phyloP scores from a whole-genome alignment of 805 yeast species.

The Schizosaccharomyces lindneri region DNA sequence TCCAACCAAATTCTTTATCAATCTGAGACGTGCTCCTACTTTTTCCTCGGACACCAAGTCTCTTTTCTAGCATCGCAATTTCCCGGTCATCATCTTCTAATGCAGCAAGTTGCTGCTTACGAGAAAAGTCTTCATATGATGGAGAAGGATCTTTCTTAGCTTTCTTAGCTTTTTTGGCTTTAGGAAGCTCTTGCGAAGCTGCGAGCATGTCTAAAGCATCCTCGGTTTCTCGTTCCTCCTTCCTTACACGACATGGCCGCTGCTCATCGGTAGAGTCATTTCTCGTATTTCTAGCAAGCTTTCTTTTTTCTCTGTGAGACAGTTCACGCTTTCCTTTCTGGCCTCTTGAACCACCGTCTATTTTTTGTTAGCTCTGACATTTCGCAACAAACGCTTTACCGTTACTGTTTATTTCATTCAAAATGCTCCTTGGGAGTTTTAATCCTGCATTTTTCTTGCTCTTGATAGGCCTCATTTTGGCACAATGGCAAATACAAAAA shows the following conservation, averaged over 20 bases:
- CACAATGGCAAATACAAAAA: not conserved
- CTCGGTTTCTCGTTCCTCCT: no score
- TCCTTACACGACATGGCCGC: no score
- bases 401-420: not conserved
- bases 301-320: not conserved
- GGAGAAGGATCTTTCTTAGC: not conserved
- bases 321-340: not conserved
- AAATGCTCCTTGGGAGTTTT: not conserved
- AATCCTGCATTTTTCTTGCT: not conserved
- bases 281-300: not conserved
- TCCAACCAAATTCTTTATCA: conserved; percentile 32
- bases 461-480: not conserved
- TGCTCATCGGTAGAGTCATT: not conserved
- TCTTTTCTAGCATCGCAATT: not conserved
- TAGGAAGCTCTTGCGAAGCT: not conserved
- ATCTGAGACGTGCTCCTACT: conserved; percentile 36
- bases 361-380: not conserved
- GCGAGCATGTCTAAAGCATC: not conserved
- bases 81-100: conserved; percentile 1
- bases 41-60: not conserved
- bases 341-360: not conserved
- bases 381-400: not conserved
- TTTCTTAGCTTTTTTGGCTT: not conserved
- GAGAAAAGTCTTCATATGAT: not conserved
- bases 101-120: not conserved